These are phyloP conservation scores for Irpex lacteus DNA, from an alignment of 1,284 basidiomycete species.

Conservation along the genomic window DNA sequence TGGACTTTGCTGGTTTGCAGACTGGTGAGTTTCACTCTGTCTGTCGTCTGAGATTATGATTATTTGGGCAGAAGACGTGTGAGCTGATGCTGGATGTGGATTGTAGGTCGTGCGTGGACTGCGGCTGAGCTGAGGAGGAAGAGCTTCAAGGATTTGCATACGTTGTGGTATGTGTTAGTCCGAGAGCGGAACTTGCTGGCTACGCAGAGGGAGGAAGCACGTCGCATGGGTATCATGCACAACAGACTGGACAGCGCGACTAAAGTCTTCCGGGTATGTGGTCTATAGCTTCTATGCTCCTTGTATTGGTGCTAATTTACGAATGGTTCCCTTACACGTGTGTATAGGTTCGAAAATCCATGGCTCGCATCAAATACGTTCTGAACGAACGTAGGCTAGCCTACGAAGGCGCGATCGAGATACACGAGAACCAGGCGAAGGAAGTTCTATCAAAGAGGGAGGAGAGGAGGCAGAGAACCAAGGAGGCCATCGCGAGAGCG, in stretches of 20 bases:
- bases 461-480: constrained; percentile 1
- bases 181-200: constrained; percentile 87
- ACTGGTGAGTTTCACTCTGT: constrained; percentile 27
- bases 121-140: constrained; percentile 85
- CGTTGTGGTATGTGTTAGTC: constrained; percentile 87
- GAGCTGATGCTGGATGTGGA: constrained; percentile 17
- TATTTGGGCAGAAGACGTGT: neutral
- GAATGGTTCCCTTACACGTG: no score
- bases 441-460: constrained; percentile 12
- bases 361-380: constrained; percentile 94
- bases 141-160: constrained; percentile 90
- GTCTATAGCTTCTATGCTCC: no score
- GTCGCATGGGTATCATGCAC: constrained; percentile 49
- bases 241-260: constrained; percentile 11
- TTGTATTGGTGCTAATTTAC: no score
- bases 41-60: constrained; percentile 3
- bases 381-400: constrained; percentile 90
- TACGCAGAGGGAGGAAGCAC: constrained; percentile 80
- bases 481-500: constrained; percentile 11
- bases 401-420: constrained; percentile 62
- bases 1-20: constrained; percentile 38
- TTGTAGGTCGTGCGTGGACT: constrained; percentile 79
- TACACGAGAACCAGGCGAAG: constrained; percentile 34
- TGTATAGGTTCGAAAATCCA: constrained; percentile 85
- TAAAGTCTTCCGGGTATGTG: constrained; percentile 20